Conservation (phyloP, 1,284 basidiomycete species). For the Ceratobasidium sp. region DNA sequence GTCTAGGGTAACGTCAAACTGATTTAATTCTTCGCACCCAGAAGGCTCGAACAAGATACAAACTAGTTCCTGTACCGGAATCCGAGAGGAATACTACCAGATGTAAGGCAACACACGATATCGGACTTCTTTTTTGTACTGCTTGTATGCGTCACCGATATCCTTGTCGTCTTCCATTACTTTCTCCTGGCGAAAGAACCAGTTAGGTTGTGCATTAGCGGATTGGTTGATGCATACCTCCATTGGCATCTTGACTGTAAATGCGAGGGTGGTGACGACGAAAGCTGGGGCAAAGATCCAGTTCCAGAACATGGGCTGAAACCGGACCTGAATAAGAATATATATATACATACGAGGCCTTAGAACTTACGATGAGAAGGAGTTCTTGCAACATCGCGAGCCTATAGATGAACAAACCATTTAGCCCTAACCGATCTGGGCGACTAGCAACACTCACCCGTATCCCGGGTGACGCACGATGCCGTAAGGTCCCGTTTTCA, state of each 20-base stretch:
- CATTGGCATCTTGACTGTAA: conserved; percentile 33
- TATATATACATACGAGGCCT: not conserved
- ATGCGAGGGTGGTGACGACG: conserved; percentile 10
- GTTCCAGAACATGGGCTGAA: conserved; percentile 29
- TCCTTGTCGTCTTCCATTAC: conserved; percentile 35
- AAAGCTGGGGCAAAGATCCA: conserved; percentile 30
- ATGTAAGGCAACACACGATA: conserved; percentile 28
- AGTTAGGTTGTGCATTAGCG: not conserved
- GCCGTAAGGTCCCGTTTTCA: conserved; percentile 37
- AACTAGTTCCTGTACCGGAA: not conserved
- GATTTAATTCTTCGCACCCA: not conserved
- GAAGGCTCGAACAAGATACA: not conserved
- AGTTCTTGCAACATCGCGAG: not conserved
- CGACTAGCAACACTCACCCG: not conserved
- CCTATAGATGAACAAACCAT: not conserved
- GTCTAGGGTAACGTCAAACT: not conserved
- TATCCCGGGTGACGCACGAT: conserved; percentile 33
- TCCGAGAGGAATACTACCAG: conserved; percentile 21
- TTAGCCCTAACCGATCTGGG: not conserved
- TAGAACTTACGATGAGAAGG: not conserved
- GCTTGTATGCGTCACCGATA: conserved; percentile 21
- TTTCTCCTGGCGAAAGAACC: conserved; percentile 1
- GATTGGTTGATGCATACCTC: conserved; percentile 6
- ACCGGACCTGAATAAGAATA: not conserved
- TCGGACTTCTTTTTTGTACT: conserved; percentile 34